Base-by-base conservation (phyloP, 805 yeast genomes). In the Candida vartiovaarae region DNA sequence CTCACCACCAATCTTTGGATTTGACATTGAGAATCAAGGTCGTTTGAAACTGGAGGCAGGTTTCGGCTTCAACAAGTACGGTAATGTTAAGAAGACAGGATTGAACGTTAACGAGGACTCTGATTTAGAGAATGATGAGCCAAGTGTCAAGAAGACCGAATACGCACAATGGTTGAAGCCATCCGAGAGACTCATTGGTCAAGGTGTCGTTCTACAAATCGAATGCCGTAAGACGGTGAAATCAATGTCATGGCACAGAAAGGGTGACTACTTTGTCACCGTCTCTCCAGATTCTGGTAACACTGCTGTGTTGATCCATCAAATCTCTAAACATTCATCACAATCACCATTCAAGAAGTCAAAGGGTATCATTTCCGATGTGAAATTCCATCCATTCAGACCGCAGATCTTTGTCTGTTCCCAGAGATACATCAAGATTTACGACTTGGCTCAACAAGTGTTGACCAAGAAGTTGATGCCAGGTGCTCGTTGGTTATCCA, bases 301-400 rank as follows among this genome's bases (percentile, higher is more conserved):
- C 60, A 76, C 90, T 8, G 82, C 98, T 6, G 96, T 93, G 34
- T 72, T 93, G 48, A 88, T 93, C 51, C 99, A 93, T 66, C 98
- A 93, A 70, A 67, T 93, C 40, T 88, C 97, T 4, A 88, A 88
- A 65, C 98, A 93, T 68, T 74, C 84, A 47, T 83, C 98, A 15
- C 99, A 93, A 69, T 85, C 96, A 8, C 99, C 99, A 48, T 93
- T 93, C 78, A 76, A 80, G 54, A 87, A 87, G 65, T 78, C 95
- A 32, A 86, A 86, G 69, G 99, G 99, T 53, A 83, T 91, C 50
- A 82, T 90, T 38, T 89, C 89, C 82, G 95, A 89, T 62, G 97
- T 96, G 49, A 84, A 84, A 64, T 93, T 93, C 80, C 99, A 93
- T 66, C 99, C 99, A 29, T 82, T 85, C 68, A 82, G 86, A 59